A percentile compares a stretch with the other conserved stretches of the same genome.
These are phyloP conservation scores for Laburnicola sp. DNA, from an alignment of 2,329 filamentous ascomycete species.

Conservation along the genomic window DNA sequence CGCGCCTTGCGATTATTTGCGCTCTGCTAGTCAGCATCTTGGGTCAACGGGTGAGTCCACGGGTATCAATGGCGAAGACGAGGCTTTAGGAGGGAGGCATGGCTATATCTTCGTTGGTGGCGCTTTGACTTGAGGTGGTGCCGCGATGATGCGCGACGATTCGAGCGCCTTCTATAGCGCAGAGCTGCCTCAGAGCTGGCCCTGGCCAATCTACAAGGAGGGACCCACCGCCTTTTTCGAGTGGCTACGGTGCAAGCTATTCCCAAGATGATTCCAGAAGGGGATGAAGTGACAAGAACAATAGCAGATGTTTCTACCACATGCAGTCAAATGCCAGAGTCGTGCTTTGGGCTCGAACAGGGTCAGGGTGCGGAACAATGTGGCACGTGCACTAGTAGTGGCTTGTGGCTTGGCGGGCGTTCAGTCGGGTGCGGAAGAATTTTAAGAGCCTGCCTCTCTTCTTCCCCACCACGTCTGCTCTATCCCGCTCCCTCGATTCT, in stretches of 20 bases:
- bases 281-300: background rate
- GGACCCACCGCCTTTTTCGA: background rate
- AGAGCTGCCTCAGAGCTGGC: constrained; percentile 1
- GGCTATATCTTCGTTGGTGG: constrained; percentile 27
- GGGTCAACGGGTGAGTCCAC: constrained; percentile 8
- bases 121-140: constrained; percentile 6
- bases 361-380: background rate
- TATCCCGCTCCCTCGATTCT: background rate
- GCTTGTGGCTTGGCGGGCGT: constrained; percentile 1
- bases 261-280: background rate
- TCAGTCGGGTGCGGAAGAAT: constrained; percentile 7
- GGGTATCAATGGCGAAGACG: constrained; percentile 10
- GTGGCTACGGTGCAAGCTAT: background rate
- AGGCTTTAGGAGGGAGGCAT: constrained; percentile 13
- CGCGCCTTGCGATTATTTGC: constrained; percentile 41
- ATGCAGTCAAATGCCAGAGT: background rate
- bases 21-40: constrained; percentile 44
- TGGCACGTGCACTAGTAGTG: constrained; percentile 7
- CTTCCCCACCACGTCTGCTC: constrained; percentile 10
- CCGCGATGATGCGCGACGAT: constrained; percentile 9
- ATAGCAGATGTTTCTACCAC: background rate
- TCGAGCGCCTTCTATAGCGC: constrained; percentile 23
- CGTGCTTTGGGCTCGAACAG: background rate
- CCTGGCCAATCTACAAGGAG: background rate
- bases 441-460: constrained; percentile 19